A percentile compares a stretch with the other conserved stretches of the same genome.
Evolutionary conservation across 2,329 filamentous ascomycete genomes (phyloP).

Genomic region (Fusarium guadeloupense): DNA sequence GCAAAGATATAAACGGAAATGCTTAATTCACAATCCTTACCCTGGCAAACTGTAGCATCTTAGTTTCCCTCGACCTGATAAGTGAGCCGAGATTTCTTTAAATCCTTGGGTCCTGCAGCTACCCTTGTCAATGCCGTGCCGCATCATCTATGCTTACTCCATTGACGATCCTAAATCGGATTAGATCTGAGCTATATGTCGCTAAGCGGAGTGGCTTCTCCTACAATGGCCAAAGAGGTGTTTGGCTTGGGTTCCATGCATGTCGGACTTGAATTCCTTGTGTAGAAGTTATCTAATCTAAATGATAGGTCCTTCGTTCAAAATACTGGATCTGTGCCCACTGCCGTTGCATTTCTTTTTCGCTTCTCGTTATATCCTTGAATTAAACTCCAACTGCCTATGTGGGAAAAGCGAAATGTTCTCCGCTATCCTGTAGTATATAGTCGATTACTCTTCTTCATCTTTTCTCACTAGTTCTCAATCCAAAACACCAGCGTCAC

Average conservation of each 20-base stretch:
- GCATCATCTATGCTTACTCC: neutral
- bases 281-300: too few relatives aligned
- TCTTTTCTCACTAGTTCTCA: constrained; percentile 9
- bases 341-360: too few relatives aligned
- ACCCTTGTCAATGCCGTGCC: neutral
- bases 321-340: too few relatives aligned
- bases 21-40: too few relatives aligned
- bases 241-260: constrained; percentile 1
- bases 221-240: neutral
- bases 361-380: too few relatives aligned
- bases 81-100: neutral
- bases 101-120: neutral
- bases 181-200: constrained; percentile 19
- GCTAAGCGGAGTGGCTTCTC: neutral
- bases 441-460: constrained; percentile 19
- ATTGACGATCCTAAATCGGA: constrained; percentile 19
- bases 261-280: too few relatives aligned
- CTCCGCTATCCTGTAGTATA: too few relatives aligned
- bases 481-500: neutral
- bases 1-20: too few relatives aligned
- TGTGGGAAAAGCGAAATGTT: too few relatives aligned
- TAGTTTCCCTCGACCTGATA: neutral
- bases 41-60: neutral
- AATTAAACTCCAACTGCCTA: too few relatives aligned
- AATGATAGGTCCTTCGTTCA: too few relatives aligned